Percentiles rank a stretch among this genome's conserved stretches.
Conservation (phyloP, 2,329 filamentous ascomycete genomes). For the Lachnellula subtilissima region DNA sequence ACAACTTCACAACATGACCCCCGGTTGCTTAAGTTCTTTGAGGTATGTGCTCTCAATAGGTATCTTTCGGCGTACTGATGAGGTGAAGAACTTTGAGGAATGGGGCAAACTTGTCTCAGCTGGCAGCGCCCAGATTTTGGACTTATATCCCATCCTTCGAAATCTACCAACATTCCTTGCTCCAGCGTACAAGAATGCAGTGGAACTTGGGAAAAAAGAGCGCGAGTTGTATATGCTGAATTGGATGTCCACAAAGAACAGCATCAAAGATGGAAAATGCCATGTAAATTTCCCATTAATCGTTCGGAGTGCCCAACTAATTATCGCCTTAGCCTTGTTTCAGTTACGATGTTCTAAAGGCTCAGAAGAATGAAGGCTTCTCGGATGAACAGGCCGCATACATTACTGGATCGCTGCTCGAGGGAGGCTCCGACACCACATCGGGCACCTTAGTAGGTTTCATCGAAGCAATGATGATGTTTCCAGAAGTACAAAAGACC, state of each 20-base stretch:
- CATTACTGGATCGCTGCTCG: background rate
- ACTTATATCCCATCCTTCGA: too few relatives aligned
- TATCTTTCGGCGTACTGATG: too few relatives aligned
- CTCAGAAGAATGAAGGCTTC: background rate
- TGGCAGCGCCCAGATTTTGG: too few relatives aligned
- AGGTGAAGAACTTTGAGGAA: background rate
- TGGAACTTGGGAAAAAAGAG: too few relatives aligned
- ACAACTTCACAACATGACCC: background rate
- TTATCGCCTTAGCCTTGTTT: background rate
- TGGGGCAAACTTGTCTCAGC: too few relatives aligned
- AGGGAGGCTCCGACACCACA: background rate
- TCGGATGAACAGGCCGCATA: background rate
- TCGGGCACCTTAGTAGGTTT: background rate
- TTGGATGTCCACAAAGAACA: too few relatives aligned
- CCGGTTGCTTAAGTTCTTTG: background rate
- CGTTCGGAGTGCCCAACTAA: background rate
- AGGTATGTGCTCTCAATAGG: background rate
- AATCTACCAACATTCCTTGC: too few relatives aligned
- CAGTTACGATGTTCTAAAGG: background rate
- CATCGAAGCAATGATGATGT: background rate
- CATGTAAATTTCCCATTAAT: too few relatives aligned
- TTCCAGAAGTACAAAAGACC: background rate
- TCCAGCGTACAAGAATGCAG: too few relatives aligned
- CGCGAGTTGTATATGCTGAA: too few relatives aligned
- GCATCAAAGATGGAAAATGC: too few relatives aligned